Base-by-base conservation (phyloP, 371 early-diverging fungal genomes). In the Scutellospora calospora region DNA sequence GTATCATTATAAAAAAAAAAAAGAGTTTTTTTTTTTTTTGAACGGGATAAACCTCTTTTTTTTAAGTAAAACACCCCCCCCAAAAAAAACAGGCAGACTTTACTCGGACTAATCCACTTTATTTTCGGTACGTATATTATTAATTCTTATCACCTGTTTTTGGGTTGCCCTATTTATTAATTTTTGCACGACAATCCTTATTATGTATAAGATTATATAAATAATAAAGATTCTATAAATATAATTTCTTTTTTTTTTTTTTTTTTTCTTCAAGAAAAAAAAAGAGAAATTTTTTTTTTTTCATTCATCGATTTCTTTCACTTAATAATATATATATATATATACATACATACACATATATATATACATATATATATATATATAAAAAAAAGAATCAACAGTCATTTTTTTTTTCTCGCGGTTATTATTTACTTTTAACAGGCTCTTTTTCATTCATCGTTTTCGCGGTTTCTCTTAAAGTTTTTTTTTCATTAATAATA, bases 41-140 rank as follows among this genome's bases (percentile, higher is more conserved):
- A 20, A 59, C 25, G n/a, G n/a, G 25, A n/a, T 25, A 59, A 5
- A n/a, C 59, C 59, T 22, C 25, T 22, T 59, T 25, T 25, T 57
- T 25, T 22, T 20, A 33, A 63, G 6, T 2, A 33, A 27, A 5
- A 31, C 33, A 63, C 33, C 14, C 9, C 9, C 22, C 25, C 65
- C 29, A 59, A 59, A 59, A 59, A 59, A 27, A 59, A 27, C 59
- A 59, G 6, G 22, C n/a, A 49, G 14, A 49, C 14, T 49, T 49
- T 49, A 11, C 29, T 59, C 22, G 59, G 59, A 25, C 59, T 49
- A 49, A 20, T 11, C 29, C 22, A 59, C 27, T 59, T 27, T 31
- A 63, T 63, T 63, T 65, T 65, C 65, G 65, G 65, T 65, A 65
- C 33, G 65, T 65, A 65, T 59, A 25, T 59, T 59, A 25, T 65